phyloP scores from a whole-genome alignment of 2,329 filamentous ascomycete species.

The Coniochaeta hoffmannii region DNA sequence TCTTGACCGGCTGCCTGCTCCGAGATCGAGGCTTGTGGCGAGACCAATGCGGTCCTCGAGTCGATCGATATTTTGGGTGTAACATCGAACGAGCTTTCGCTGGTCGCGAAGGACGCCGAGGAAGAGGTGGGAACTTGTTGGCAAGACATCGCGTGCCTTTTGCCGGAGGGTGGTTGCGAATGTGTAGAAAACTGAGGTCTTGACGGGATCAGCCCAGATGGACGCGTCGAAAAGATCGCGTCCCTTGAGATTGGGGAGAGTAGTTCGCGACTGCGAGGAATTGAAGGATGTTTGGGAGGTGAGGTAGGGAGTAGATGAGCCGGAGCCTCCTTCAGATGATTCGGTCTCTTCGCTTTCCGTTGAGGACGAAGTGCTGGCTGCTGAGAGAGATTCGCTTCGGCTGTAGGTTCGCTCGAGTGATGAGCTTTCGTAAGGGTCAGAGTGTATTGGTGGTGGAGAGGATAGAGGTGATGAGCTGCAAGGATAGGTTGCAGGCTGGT shows the following conservation, averaged over 20 bases:
- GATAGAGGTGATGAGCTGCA: conserved; percentile 48
- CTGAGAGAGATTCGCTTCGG: conserved; percentile 3
- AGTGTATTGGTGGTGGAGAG: conserved; percentile 45
- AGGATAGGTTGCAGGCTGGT: conserved; percentile 7
- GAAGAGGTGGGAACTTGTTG: conserved; percentile 61
- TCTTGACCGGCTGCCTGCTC: conserved; percentile 53
- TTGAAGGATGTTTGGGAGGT: conserved; percentile 21
- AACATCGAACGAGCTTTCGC: conserved; percentile 62
- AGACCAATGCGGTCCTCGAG: conserved; percentile 65
- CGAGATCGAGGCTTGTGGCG: conserved; percentile 52
- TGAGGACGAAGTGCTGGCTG: conserved; percentile 20
- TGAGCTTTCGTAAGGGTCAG: conserved; percentile 40
- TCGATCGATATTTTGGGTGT: conserved; percentile 70
- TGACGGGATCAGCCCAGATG: conserved; percentile 60
- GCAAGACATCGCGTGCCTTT: conserved; percentile 54
- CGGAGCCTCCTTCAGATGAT: conserved; percentile 27
- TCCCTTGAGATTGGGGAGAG: conserved; percentile 58
- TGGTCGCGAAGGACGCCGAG: conserved; percentile 59
- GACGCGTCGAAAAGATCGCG: conserved; percentile 64
- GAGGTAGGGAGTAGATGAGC: conserved; percentile 27
- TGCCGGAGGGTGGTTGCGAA: conserved; percentile 62
- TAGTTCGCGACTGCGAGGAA: conserved; percentile 18
- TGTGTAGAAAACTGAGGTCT: conserved; percentile 64
- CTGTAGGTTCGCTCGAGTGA: conserved; percentile 22
- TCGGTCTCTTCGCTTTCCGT: conserved; percentile 26